Evolutionary conservation across 257 asterid genomes (phyloP).

Genomic region (Solanum chilense): DNA sequence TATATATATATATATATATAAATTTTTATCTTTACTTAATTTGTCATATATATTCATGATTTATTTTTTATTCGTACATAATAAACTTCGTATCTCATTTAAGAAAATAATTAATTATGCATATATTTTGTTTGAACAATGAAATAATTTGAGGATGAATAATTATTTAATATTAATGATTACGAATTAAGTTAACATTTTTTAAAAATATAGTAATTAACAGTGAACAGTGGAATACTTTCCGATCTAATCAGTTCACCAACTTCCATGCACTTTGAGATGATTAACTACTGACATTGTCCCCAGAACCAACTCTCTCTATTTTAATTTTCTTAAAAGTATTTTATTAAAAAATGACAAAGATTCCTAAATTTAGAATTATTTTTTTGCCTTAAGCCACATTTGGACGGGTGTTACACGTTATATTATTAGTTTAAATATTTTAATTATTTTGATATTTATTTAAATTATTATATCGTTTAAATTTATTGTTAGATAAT

Average conservation of each 20-base stretch:
- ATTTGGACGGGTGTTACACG: neutral
- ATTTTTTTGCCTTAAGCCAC: neutral
- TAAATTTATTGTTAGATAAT: too few relatives aligned
- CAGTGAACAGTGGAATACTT: neutral
- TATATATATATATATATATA: neutral
- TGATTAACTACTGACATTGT: neutral
- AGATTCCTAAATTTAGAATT: neutral
- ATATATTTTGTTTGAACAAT: too few relatives aligned
- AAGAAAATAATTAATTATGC: too few relatives aligned
- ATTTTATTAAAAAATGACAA: neutral
- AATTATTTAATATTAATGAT: neutral
- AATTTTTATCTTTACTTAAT: neutral
- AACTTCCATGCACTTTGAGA: neutral
- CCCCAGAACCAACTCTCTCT: neutral
- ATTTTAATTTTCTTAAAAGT: neutral
- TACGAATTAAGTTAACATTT: neutral
- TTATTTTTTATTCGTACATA: neutral
- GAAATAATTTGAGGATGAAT: neutral
- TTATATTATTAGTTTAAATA: too few relatives aligned
- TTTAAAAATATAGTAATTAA: too few relatives aligned
- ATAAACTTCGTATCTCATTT: neutral
- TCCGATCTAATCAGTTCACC: neutral
- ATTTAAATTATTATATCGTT: too few relatives aligned
- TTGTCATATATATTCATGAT: neutral
- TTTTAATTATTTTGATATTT: too few relatives aligned